These are phyloP conservation scores for Pseudogymnoascus sp. DNA, from an alignment of 2,329 filamentous ascomycete genomes.

Conservation along the genomic window DNA sequence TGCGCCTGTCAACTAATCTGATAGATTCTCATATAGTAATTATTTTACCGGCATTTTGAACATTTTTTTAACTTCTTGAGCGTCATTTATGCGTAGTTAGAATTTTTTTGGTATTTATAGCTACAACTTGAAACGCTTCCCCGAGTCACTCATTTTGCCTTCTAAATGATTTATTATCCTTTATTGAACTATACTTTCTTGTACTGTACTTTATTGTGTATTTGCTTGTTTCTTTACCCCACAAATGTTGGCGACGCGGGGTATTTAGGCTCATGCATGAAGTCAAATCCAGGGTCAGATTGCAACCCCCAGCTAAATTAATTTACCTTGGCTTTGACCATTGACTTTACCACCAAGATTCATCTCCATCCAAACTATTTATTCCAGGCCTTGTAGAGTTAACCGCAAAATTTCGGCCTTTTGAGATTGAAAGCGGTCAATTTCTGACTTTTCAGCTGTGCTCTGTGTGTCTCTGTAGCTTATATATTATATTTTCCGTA, in stretches of 20 bases:
- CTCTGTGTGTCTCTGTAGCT: not conserved
- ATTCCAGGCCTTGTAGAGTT: not conserved
- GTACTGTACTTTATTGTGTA: too few species aligned
- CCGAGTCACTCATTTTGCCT: too few species aligned
- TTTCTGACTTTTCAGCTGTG: not conserved
- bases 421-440: not conserved
- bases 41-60: too few species aligned
- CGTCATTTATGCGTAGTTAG: too few species aligned
- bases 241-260: not conserved
- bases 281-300: not conserved
- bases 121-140: too few species aligned
- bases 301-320: not conserved
- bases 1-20: too few species aligned
- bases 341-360: not conserved
- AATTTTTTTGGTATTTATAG: too few species aligned
- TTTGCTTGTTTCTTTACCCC: not conserved
- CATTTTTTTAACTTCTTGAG: too few species aligned
- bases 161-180: too few species aligned
- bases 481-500: not conserved
- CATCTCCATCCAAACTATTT: not conserved
- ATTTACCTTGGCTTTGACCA: not conserved
- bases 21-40: too few species aligned
- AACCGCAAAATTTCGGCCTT: not conserved
- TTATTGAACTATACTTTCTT: too few species aligned
- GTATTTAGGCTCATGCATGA: conserved; percentile 1